These are phyloP conservation scores for Trametes gibbosa DNA, from an alignment of 768 basidiomycete genomes.

Conservation along the genomic window DNA sequence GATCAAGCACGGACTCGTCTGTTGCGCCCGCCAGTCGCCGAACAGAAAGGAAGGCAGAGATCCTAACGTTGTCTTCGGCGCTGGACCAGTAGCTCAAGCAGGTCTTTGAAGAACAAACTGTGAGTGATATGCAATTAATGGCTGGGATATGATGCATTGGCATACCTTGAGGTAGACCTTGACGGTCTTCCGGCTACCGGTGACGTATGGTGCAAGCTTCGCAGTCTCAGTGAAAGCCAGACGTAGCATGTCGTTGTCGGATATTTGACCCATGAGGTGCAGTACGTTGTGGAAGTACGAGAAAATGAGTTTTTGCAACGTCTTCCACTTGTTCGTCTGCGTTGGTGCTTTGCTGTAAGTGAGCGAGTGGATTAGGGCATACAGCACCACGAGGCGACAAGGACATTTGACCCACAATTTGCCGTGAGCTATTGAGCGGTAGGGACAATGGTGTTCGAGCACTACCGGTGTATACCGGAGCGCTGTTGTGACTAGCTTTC, in stretches of 20 bases:
- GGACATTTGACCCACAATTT: conserved; percentile 63
- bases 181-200: conserved; percentile 78
- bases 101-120: conserved; percentile 44
- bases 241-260: conserved; percentile 60
- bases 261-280: conserved; percentile 73
- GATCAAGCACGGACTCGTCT: conserved; percentile 79
- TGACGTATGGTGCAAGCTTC: conserved; percentile 87
- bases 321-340: conserved; percentile 77
- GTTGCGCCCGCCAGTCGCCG: conserved; percentile 73
- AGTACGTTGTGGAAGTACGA: conserved; percentile 89
- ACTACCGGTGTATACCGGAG: conserved; percentile 90
- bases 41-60: conserved; percentile 84
- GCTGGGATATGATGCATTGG: background rate
- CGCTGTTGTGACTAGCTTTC: conserved; percentile 84
- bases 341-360: conserved; percentile 72
- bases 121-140: background rate
- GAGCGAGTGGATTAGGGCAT: conserved; percentile 2
- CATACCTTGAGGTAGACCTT: conserved; percentile 84
- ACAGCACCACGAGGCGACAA: background rate
- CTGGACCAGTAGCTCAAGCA: conserved; percentile 84
- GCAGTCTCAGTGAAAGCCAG: conserved; percentile 81
- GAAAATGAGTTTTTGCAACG: conserved; percentile 81
- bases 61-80: conserved; percentile 75
- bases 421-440: conserved; percentile 76
- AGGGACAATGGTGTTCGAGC: conserved; percentile 83